phyloP scores from a whole-genome alignment of 2,329 filamentous ascomycete species.

The Trichophaea hybrida region DNA sequence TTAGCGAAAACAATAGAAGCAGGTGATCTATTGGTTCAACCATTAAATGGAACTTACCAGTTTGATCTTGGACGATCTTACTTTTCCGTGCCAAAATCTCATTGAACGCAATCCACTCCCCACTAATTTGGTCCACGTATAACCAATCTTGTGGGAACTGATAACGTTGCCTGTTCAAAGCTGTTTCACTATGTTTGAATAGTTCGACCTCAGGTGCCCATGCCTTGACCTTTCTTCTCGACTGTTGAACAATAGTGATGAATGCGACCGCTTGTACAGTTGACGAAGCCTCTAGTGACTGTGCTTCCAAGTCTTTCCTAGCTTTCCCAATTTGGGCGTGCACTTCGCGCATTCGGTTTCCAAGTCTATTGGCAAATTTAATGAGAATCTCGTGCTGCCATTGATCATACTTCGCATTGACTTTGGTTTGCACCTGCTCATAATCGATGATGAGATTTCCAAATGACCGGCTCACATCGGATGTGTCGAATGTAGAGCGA shows the following conservation, averaged over 20 bases:
- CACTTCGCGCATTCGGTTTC: constrained; percentile 80
- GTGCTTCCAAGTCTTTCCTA: constrained; percentile 74
- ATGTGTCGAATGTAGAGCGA: constrained; percentile 90
- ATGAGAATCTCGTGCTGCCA: constrained; percentile 96
- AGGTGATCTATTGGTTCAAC: too few relatives aligned
- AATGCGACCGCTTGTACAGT: constrained; percentile 96
- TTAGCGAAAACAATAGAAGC: neutral
- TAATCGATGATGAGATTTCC: constrained; percentile 94
- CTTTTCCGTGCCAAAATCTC: constrained; percentile 84
- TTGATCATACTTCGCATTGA: constrained; percentile 98
- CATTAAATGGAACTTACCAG: constrained; percentile 29
- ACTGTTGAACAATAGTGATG: constrained; percentile 94
- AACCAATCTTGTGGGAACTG: constrained; percentile 92
- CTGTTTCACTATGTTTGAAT: constrained; percentile 90
- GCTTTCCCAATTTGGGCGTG: constrained; percentile 85
- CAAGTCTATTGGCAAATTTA: constrained; percentile 82
- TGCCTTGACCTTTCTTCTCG: constrained; percentile 78
- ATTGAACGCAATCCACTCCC: constrained; percentile 85
- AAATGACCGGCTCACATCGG: constrained; percentile 82
- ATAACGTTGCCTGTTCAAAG: constrained; percentile 78
- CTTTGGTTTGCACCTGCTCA: constrained; percentile 94
- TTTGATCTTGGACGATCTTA: constrained; percentile 92
- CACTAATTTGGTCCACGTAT: constrained; percentile 87
- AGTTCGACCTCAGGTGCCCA: constrained; percentile 95
- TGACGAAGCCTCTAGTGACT: constrained; percentile 83